These are phyloP conservation scores for Didymella segeticola DNA, from an alignment of 2,329 filamentous ascomycete species.

Conservation along the genomic window DNA sequence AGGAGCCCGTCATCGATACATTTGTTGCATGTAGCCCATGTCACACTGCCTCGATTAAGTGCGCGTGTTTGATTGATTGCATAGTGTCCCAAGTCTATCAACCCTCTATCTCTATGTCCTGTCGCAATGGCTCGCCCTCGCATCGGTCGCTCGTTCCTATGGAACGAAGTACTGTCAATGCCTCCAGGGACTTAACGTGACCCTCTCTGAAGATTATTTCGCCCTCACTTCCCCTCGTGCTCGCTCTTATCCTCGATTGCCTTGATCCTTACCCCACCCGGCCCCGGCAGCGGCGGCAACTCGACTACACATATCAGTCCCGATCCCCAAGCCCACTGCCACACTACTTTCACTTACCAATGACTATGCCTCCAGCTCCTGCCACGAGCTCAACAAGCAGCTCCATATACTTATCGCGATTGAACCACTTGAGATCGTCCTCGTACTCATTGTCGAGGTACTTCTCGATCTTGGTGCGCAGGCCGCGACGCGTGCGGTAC, in stretches of 20 bases:
- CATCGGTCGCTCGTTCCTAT: too few relatives aligned
- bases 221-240: background rate
- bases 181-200: background rate
- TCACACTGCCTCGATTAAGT: too few relatives aligned
- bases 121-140: too few relatives aligned
- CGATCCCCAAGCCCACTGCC: too few relatives aligned
- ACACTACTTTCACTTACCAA: background rate
- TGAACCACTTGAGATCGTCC: background rate
- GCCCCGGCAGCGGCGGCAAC: background rate
- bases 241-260: background rate
- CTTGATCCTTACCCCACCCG: background rate
- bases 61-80: too few relatives aligned
- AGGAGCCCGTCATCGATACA: too few relatives aligned
- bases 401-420: background rate
- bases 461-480: background rate
- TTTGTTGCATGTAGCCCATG: too few relatives aligned
- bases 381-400: background rate
- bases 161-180: too few relatives aligned
- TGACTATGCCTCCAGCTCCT: background rate
- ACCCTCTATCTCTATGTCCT: too few relatives aligned
- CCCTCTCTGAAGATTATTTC: too few relatives aligned
- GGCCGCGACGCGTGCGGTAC: background rate
- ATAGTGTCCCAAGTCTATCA: too few relatives aligned
- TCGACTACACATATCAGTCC: background rate
- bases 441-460: background rate